Evolutionary conservation across 2,329 filamentous ascomycete species (phyloP), one percentile per base, ranked within the genome.

Genomic region (Verticillium isaacii): DNA sequence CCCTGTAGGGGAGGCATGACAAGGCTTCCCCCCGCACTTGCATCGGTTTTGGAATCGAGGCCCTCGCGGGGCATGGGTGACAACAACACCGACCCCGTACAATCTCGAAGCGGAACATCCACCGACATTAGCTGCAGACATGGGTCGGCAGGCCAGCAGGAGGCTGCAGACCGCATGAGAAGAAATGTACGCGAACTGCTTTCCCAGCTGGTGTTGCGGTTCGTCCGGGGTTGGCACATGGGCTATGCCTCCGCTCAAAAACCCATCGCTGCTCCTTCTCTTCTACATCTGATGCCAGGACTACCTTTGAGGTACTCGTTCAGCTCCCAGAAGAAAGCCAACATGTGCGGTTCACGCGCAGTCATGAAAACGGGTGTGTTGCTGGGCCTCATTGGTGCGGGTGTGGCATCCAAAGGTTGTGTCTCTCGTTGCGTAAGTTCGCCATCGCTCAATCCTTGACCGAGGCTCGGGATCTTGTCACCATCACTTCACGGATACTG

Each of bases 361-460:
- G 8, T 11, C 9, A 50, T 50, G 45, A 50, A 23, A 9, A n/a
- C n/a, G 17, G 45, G 19, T n/a, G 45, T 23, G n/a, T 25, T 50
- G 19, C 45, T 50, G 45, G 45, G 19, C 8, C 45, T 50, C 9
- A n/a, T 19, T 23, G 9, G 45, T 14, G 45, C 45, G n/a, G 12
- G 45, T n/a, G 8, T 50, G 45, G 45, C 45, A 9, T 25, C 45
- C 45, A 50, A 23, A n/a, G 12, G 45, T 19, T 50, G 45, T 9
- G 45, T 50, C 8, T 50, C 45, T n/a, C 45, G 56, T 19, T 63
- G 61, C 50, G 61, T 63, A 19, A 60, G 61, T 63, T 32, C 25
- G 6, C 36, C 3, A 29, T 34, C 3, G 37, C 37, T 6, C 34
- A 11, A 5, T 36, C 2, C 14, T 36, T 14, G 14, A 36, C 37